Percentiles rank a stretch among this genome's conserved stretches.
Conservation (phyloP, 306 rosid species). For the Parietaria judaica region DNA sequence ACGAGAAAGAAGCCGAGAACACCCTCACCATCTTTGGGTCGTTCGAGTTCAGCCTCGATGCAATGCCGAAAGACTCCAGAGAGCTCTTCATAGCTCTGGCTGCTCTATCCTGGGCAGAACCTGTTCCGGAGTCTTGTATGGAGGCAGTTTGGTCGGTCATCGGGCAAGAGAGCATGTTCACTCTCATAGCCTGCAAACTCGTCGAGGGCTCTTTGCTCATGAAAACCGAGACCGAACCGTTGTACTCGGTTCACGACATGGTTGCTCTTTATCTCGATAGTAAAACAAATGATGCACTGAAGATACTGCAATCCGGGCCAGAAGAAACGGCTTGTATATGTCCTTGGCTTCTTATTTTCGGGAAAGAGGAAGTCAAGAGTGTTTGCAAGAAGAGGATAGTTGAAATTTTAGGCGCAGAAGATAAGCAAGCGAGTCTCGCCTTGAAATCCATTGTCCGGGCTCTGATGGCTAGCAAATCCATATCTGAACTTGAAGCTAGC, state of each 20-base stretch:
- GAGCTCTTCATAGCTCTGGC: slow-evolving; percentile 24
- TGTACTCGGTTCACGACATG: slow-evolving; percentile 30
- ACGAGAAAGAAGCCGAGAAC: slow-evolving; percentile 34
- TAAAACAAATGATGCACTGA: slow-evolving; percentile 16
- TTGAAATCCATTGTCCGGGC: slow-evolving; percentile 19
- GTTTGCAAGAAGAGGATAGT: slow-evolving; percentile 13
- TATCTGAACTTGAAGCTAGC: slow-evolving; percentile 27
- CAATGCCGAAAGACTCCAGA: slow-evolving; percentile 28
- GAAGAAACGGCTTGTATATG: slow-evolving; percentile 20
- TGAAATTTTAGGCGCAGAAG: slow-evolving; percentile 17
- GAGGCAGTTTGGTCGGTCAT: slow-evolving; percentile 30
- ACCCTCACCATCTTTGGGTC: slow-evolving; percentile 29
- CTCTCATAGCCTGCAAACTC: slow-evolving; percentile 25
- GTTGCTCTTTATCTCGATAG: slow-evolving; percentile 23
- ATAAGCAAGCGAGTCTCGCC: slow-evolving; percentile 9
- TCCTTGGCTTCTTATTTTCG: slow-evolving; percentile 30
- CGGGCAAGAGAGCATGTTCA: slow-evolving; percentile 20
- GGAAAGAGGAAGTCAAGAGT: slow-evolving; percentile 17
- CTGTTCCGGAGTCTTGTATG: slow-evolving; percentile 27
- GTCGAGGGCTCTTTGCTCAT: slow-evolving; percentile 28
- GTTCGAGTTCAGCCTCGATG: slow-evolving; percentile 29
- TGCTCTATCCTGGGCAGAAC: slow-evolving; percentile 28
- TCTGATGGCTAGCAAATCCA: slow-evolving; percentile 28
- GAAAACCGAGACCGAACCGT: slow-evolving; percentile 24
- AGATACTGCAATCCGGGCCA: slow-evolving; percentile 9